Conservation (phyloP, 169 alveolate genomes). For the Plasmodium gallinaceum region DNA sequence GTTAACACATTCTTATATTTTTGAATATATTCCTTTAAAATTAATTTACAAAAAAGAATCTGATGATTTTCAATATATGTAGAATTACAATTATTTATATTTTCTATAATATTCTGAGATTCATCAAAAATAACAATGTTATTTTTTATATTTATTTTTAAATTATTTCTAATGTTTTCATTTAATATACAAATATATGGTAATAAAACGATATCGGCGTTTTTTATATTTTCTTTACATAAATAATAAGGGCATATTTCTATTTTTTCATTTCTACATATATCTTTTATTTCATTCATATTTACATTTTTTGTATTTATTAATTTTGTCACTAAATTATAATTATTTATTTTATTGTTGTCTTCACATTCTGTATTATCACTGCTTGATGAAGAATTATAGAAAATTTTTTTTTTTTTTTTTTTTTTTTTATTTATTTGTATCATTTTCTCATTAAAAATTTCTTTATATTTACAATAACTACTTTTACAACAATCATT, state of each 20-base stretch:
- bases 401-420: slow-evolving; percentile 25
- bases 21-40: slow-evolving; percentile 23
- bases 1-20: slow-evolving; percentile 24
- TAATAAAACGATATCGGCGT: slow-evolving; percentile 83
- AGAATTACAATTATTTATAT: slow-evolving; percentile 44
- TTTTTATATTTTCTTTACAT: slow-evolving; percentile 79
- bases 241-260: slow-evolving; percentile 81
- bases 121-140: slow-evolving; percentile 85
- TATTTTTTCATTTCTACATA: slow-evolving; percentile 34
- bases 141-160: slow-evolving; percentile 75
- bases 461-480: slow-evolving; percentile 39
- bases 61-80: slow-evolving; percentile 5
- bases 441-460: slow-evolving; percentile 9
- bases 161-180: slow-evolving; percentile 74
- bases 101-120: slow-evolving; percentile 85
- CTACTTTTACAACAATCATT: slow-evolving; percentile 44
- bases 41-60: slow-evolving; percentile 29
- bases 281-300: slow-evolving; percentile 26
- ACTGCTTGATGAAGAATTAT: slow-evolving; percentile 22
- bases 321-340: slow-evolving; percentile 33
- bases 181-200: slow-evolving; percentile 87
- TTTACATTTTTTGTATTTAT: slow-evolving; percentile 35
- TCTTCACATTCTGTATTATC: not conserved
- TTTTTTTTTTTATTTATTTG: slow-evolving; percentile 14
- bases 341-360: slow-evolving; percentile 2